Percentiles rank a stretch among this genome's conserved stretches.
These are phyloP conservation scores for Juncus inflexus DNA, from an alignment of 176 grass and related monocot genomes.

Conservation along the genomic window DNA sequence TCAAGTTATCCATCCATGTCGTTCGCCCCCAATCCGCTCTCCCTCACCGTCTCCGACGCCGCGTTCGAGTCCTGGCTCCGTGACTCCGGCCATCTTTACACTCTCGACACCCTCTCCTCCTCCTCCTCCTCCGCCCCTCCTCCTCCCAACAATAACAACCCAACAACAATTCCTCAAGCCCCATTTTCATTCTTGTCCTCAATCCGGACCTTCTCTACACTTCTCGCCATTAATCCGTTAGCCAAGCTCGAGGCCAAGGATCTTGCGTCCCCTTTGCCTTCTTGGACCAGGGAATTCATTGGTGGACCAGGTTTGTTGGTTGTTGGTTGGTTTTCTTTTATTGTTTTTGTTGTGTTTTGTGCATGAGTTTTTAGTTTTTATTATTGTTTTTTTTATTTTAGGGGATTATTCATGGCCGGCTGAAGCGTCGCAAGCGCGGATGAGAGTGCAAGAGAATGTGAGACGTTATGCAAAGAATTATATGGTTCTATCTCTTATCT, in stretches of 20 bases:
- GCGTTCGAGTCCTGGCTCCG: slow-evolving; percentile 93
- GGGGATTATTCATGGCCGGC: slow-evolving; percentile 67
- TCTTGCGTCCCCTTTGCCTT: slow-evolving; percentile 57
- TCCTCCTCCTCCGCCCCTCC: slow-evolving; percentile 4
- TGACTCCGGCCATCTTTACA: slow-evolving; percentile 70
- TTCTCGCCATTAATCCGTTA: slow-evolving; percentile 77
- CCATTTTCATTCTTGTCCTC: slow-evolving; percentile 21
- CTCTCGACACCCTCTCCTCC: slow-evolving; percentile 64
- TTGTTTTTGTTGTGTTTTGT: no score
- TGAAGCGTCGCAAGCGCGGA: slow-evolving; percentile 59
- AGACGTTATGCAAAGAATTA: slow-evolving; percentile 83
- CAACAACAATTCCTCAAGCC: neutral
- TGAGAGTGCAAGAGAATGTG: slow-evolving; percentile 93
- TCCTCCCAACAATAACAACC: neutral
- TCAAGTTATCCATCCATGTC: slow-evolving; percentile 12
- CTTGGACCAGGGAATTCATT: slow-evolving; percentile 75
- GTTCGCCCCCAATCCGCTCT: slow-evolving; percentile 68
- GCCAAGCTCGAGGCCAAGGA: slow-evolving; percentile 48
- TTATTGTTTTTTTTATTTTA: neutral
- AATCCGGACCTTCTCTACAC: slow-evolving; percentile 61
- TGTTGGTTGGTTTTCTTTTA: slow-evolving; percentile 21
- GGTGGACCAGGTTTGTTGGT: slow-evolving; percentile 29
- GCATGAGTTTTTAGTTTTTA: neutral
- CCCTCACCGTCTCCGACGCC: slow-evolving; percentile 67
- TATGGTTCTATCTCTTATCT: slow-evolving; percentile 48